phyloP scores from a whole-genome alignment of 192 early-diverging fungal species.

The Pilobolus umbonatus region DNA sequence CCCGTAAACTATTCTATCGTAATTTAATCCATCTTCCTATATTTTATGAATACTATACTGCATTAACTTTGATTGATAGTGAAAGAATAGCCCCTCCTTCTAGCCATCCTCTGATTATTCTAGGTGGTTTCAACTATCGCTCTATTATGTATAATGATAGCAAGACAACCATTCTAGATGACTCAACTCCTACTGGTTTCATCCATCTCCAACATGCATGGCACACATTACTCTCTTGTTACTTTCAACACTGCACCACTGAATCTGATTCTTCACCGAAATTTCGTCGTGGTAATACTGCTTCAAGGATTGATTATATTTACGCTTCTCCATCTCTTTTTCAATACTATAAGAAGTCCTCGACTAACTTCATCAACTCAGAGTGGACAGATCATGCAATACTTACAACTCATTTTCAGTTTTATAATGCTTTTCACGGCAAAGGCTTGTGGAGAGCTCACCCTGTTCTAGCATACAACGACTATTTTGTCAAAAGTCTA shows the following conservation, averaged over 20 bases:
- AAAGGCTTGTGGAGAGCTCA: conserved; percentile 16
- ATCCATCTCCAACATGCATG: no score
- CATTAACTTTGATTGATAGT: not conserved
- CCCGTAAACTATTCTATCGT: not conserved
- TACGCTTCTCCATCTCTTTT: not conserved
- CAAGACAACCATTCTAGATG: no score
- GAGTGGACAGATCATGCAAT: not conserved
- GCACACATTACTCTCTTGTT: no score
- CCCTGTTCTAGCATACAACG: not conserved
- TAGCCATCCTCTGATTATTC: not conserved
- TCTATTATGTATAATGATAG: not conserved
- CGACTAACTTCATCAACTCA: not conserved
- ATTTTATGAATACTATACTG: not conserved
- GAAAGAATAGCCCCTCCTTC: not conserved
- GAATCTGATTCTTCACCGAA: not conserved
- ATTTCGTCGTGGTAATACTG: not conserved
- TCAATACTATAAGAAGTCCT: not conserved
- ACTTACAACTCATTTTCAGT: not conserved
- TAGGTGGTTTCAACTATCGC: not conserved
- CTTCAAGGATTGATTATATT: not conserved
- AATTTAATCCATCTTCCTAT: not conserved
- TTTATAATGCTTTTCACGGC: not conserved
- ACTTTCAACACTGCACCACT: no score
- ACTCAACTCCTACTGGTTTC: no score
- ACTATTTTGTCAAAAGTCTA: not conserved